Evolutionary conservation across 805 yeast species (phyloP).

Genomic region (Teunomyces aglyptinius): DNA sequence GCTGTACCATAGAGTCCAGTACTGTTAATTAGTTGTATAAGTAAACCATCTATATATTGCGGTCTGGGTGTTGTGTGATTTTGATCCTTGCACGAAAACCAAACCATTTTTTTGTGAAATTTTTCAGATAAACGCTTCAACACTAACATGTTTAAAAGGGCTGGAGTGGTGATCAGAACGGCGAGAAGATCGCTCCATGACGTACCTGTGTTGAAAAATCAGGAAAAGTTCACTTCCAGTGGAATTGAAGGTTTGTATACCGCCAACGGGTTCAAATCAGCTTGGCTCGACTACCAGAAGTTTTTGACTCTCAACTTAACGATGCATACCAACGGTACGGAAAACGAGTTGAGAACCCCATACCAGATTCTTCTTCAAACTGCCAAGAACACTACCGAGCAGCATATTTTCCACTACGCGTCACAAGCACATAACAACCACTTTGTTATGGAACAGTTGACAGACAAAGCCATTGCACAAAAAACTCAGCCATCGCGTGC

Average conservation of each 20-base stretch:
- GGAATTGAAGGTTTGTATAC: slow-evolving; percentile 70
- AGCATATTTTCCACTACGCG: slow-evolving; percentile 79
- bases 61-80: background rate
- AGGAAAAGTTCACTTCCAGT: slow-evolving; percentile 32
- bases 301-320: slow-evolving; percentile 59
- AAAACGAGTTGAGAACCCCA: slow-evolving; percentile 72
- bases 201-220: slow-evolving; percentile 55
- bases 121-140: slow-evolving; percentile 8
- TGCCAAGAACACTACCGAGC: slow-evolving; percentile 62
- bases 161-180: slow-evolving; percentile 4
- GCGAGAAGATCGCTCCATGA: slow-evolving; percentile 50
- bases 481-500: slow-evolving; percentile 37
- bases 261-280: slow-evolving; percentile 61
- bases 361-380: slow-evolving; percentile 67
- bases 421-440: slow-evolving; percentile 93
- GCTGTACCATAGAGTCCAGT: slow-evolving; percentile 14
- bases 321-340: slow-evolving; percentile 71
- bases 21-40: too few relatives aligned
- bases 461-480: slow-evolving; percentile 29
- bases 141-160: slow-evolving; percentile 6
- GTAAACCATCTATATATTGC: background rate
- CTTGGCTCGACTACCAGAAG: slow-evolving; percentile 82
- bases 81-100: background rate
- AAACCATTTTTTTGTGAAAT: slow-evolving; percentile 7
- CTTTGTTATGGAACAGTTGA: slow-evolving; percentile 69